phyloP scores from a whole-genome alignment of 805 yeast species.

The Starmera caribaea region DNA sequence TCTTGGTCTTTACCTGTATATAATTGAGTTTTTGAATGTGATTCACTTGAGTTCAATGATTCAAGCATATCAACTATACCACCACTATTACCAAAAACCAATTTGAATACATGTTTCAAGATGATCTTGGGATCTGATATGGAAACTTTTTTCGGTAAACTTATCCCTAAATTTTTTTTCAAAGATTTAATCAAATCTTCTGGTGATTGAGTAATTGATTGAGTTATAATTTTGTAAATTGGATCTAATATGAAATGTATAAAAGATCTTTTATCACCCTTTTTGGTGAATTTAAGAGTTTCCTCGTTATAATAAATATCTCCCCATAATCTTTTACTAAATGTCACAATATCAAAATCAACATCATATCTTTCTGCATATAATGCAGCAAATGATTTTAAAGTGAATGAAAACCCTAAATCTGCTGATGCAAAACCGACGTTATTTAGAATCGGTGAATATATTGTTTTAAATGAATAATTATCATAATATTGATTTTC shows the following conservation, averaged over 20 bases:
- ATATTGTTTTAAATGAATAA: slow-evolving; percentile 16
- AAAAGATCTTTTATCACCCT: slow-evolving; percentile 15
- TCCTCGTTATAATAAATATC: slow-evolving; percentile 41
- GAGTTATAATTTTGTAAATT: slow-evolving; percentile 62
- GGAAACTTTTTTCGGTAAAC: slow-evolving; percentile 28
- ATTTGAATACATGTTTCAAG: slow-evolving; percentile 40
- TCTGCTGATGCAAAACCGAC: slow-evolving; percentile 68
- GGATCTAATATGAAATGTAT: slow-evolving; percentile 73
- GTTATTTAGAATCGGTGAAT: slow-evolving; percentile 57
- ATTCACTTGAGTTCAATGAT: slow-evolving; percentile 28
- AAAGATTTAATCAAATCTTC: slow-evolving; percentile 33
- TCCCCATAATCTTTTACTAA: slow-evolving; percentile 69
- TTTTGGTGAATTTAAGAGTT: slow-evolving; percentile 33
- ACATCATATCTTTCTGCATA: slow-evolving; percentile 28
- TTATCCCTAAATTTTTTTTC: slow-evolving; percentile 37
- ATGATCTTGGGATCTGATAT: slow-evolving; percentile 51
- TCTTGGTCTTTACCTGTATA: slow-evolving; percentile 22
- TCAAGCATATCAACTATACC: slow-evolving; percentile 47
- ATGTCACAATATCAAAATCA: slow-evolving; percentile 25
- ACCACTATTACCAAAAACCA: slow-evolving; percentile 40
- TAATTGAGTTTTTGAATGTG: slow-evolving; percentile 16
- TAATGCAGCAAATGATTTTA: slow-evolving; percentile 50
- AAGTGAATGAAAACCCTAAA: slow-evolving; percentile 54
- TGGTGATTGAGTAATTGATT: slow-evolving; percentile 44
- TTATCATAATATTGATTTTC: slow-evolving; percentile 20